phyloP scores from a whole-genome alignment of 768 basidiomycete species.

The Mrakia gelida region DNA sequence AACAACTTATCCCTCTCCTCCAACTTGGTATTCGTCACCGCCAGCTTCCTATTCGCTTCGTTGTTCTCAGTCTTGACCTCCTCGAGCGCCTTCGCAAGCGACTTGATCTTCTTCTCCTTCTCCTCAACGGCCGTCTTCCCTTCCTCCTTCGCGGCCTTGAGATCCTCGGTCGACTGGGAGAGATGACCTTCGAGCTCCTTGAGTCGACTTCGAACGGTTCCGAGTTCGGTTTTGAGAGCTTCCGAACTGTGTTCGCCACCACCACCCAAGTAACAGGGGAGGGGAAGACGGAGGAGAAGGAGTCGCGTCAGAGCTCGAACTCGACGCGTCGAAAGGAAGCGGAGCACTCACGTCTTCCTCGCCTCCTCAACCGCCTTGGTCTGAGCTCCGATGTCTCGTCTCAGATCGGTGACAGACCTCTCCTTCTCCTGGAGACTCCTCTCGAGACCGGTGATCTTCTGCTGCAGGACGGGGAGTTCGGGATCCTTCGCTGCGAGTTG shows the following conservation, averaged over 20 bases:
- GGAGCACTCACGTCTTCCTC: neutral
- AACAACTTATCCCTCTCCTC: neutral
- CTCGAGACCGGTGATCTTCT: neutral
- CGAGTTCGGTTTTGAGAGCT: neutral
- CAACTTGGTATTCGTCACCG: neutral
- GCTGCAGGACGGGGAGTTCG: neutral
- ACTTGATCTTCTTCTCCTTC: neutral
- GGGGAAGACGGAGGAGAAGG: neutral
- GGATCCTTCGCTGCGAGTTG: neutral
- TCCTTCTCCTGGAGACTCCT: neutral
- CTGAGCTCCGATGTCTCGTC: neutral
- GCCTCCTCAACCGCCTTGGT: neutral
- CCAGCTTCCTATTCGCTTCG: neutral
- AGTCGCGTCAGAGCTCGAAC: neutral
- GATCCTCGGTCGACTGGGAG: neutral
- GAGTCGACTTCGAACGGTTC: neutral
- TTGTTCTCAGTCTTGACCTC: neutral
- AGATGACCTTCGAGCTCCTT: slow-evolving; percentile 1
- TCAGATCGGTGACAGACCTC: neutral
- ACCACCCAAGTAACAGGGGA: neutral
- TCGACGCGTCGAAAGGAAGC: too few relatives aligned
- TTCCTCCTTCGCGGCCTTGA: neutral
- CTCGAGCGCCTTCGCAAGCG: neutral
- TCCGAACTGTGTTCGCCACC: neutral
- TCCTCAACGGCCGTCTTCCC: neutral